Base-by-base conservation (phyloP, 192 early-diverging fungal species). In the Entophlyctis luteolus region DNA sequence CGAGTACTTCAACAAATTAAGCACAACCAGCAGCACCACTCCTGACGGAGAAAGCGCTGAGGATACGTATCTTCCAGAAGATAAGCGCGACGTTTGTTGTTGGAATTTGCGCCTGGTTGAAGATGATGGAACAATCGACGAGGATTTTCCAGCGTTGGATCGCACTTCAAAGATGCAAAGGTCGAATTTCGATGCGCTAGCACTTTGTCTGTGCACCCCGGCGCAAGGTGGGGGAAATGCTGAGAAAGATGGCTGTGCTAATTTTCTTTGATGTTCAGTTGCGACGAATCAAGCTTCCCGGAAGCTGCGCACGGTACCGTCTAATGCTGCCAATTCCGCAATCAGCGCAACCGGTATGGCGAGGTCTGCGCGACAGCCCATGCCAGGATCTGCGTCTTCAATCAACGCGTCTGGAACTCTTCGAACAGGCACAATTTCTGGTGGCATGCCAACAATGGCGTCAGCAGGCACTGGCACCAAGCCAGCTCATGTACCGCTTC, bases 121-220 rank as follows among this genome's bases (percentile, higher is more conserved):
- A 67, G 93, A 93, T 60, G 96, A 96, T 77, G 96, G 96, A 22
- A 87, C 87, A 37, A 87, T 99, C 35, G 96, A 99, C 68, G 94
- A 96, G 34, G 94, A 99, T 74, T 89, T 99, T 71, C 95, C 95
- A 89, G 96, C 92, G 8, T 79, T 96, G 59, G 96, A 99, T 59
- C 86, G 93, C 63, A 86, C 86, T 10, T 73, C 91, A 16, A 91
- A 86, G 56, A 94, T 98, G 60, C 81, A 89, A 23, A 86, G 88
- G 55, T 92, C 94, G 71, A 84, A 85, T 0, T 93, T 92, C 77
- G 90, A 96, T 73, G 88, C 91, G 66, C 93, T 96, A 86, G 95
- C 92, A 29, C 70, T 99, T 28, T 93, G 89, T 62, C 72, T 83
- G 67, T 91, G 92, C 0, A 84, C 86, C 2, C 82, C 88, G 8